Base-by-base conservation (phyloP, 768 basidiomycete species). In the Chalciporus piperatus region DNA sequence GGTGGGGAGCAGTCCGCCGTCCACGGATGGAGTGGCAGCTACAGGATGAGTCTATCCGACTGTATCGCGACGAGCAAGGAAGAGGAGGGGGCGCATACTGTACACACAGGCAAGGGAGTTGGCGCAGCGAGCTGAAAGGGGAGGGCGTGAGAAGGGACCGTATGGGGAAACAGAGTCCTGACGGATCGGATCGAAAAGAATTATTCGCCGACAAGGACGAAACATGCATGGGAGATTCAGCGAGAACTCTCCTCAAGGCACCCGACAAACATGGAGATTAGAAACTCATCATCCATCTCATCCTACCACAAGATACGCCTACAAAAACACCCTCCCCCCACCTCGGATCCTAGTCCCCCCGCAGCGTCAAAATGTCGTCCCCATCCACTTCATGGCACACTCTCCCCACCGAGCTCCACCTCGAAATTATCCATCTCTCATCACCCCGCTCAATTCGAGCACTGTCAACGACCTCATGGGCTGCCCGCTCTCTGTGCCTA, bases 371-470 rank as follows among this genome's bases (percentile, higher is more conserved):
- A 19, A 41, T 27, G 3, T 13, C 6, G 16, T 9, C 20, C 14
- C 6, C 30, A 16, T 30, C 44, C 19, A 12, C 66, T 54, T 52
- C 68, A 45, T 88, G 87, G 87, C 60, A 74, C 54, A 45, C 65
- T 20, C 82, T 89, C 56, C 87, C 87, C 41, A 71, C 72, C 0
- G 87, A 89, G 57, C 81, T 89, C 66, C 82, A 81, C 68, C 74
- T 84, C 58, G 70, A 77, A 23, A 59, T 89, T 64, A 68, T 84
- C 41, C 77, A 73, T 40, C 63, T 68, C 51, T 76, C 87, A 59
- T 74, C 74, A 41, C 57, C 63, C 19, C 50, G 61, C 54, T 79
- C 80, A 51, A 66, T 80, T 30, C 68, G 72, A 20, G 62, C 76
- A 0, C 73, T 87, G 54, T 72, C 86, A 16, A 59, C 63, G 14